Evolutionary conservation across 2,329 filamentous ascomycete species (phyloP).

Genomic region (Aphanoascus verrucosus): DNA sequence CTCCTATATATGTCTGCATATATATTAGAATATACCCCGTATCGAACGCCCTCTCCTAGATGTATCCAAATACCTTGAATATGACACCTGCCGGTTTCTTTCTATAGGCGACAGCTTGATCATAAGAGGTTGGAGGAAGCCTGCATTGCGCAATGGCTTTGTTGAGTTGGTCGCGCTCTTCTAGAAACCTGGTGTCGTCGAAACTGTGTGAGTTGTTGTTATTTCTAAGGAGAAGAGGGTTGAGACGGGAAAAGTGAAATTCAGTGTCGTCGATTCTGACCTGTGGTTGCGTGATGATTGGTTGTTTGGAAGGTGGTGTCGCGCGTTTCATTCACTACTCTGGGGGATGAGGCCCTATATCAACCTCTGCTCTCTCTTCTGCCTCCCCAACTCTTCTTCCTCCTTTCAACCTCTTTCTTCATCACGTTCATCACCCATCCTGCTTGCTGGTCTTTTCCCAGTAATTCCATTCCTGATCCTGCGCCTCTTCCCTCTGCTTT

Average conservation of each 20-base stretch:
- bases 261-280: not conserved
- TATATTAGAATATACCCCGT: not conserved
- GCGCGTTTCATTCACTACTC: not conserved
- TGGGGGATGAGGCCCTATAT: not conserved
- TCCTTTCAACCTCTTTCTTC: not conserved
- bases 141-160: slow-evolving; percentile 1
- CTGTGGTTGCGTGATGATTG: not conserved
- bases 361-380: not conserved
- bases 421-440: not conserved
- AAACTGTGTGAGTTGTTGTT: not conserved
- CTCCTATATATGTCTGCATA: not conserved
- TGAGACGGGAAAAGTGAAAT: not conserved
- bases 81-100: not conserved
- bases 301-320: not conserved
- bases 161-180: not conserved
- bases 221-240: not conserved
- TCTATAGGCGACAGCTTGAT: not conserved
- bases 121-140: not conserved
- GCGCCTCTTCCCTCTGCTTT: not conserved
- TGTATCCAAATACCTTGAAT: not conserved
- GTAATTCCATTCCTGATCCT: not conserved
- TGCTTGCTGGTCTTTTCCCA: not conserved
- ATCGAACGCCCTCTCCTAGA: not conserved
- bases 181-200: not conserved
- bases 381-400: not conserved